These are phyloP conservation scores for Phlegmacium glaucopus DNA, from an alignment of 768 basidiomycete genomes.

Conservation along the genomic window DNA sequence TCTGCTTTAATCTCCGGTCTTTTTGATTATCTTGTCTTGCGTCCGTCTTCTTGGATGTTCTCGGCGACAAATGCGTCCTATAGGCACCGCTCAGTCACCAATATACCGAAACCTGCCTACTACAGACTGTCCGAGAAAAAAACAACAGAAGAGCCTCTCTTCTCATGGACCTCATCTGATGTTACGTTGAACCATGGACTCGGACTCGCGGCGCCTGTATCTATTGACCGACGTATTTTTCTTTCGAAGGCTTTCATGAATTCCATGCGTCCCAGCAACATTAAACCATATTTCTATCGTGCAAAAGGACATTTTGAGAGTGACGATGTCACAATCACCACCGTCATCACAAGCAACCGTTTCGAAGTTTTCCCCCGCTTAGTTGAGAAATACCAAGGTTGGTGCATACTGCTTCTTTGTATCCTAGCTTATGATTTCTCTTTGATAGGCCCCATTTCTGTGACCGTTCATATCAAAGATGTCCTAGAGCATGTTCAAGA, in stretches of 20 bases:
- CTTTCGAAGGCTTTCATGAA: conserved; percentile 68
- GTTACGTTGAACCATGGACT: conserved; percentile 31
- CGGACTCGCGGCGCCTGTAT: conserved; percentile 27
- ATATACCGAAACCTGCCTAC: conserved; percentile 6
- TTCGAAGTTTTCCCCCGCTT: conserved; percentile 69
- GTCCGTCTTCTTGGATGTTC: conserved; percentile 4
- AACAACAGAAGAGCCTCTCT: conserved; percentile 3
- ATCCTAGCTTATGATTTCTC: background rate
- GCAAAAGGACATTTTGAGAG: conserved; percentile 51
- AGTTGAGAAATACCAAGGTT: conserved; percentile 77
- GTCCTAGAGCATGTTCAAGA: conserved; percentile 39
- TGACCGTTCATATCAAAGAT: conserved; percentile 71
- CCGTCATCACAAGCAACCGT: conserved; percentile 77
- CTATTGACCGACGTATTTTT: conserved; percentile 47
- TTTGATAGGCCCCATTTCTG: conserved; percentile 74
- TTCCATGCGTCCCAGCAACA: conserved; percentile 68
- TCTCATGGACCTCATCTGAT: conserved; percentile 32
- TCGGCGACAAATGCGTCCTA: background rate
- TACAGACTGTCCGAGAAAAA: background rate
- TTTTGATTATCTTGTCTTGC: conserved; percentile 14
- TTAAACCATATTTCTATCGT: conserved; percentile 80
- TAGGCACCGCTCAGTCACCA: background rate
- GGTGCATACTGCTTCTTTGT: conserved; percentile 9
- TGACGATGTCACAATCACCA: conserved; percentile 82
- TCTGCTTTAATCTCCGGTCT: conserved; percentile 22